A percentile compares a stretch with the other conserved stretches of the same genome.
phyloP scores from a whole-genome alignment of 2,329 filamentous ascomycete genomes.

The Colletotrichum cuscutae region DNA sequence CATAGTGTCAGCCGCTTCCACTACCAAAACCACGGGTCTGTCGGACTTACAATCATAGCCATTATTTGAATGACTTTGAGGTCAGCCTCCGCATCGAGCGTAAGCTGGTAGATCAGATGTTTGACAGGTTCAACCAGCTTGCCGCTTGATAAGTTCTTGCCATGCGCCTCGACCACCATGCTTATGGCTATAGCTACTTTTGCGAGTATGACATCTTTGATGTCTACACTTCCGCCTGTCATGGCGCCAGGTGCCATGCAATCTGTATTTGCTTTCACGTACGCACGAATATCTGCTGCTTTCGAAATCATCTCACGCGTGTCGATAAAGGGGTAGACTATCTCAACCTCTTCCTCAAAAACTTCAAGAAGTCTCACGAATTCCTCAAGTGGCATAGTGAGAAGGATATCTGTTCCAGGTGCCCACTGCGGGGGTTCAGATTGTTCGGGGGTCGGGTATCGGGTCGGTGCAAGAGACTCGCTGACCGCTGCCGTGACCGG shows the following conservation, averaged over 20 bases:
- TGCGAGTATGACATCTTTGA: conserved; percentile 44
- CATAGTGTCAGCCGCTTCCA: neutral
- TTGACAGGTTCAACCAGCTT: conserved; percentile 44
- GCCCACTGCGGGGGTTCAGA: conserved; percentile 10
- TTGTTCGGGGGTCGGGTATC: conserved; percentile 14
- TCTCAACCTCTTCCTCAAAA: conserved; percentile 52
- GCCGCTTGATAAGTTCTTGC: conserved; percentile 41
- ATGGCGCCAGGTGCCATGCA: too few relatives aligned
- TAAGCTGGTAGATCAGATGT: conserved; percentile 22
- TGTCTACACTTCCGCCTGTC: neutral
- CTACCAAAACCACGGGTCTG: too few relatives aligned
- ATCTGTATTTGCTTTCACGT: conserved; percentile 33
- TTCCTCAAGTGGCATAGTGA: conserved; percentile 36
- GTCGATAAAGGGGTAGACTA: conserved; percentile 47
- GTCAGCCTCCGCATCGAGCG: conserved; percentile 41
- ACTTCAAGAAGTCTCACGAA: conserved; percentile 45
- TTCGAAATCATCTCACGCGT: conserved; percentile 40
- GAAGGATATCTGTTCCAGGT: conserved; percentile 19
- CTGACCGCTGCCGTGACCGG: conserved; percentile 30
- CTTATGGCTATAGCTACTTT: conserved; percentile 47
- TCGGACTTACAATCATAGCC: conserved; percentile 41
- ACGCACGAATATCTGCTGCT: conserved; percentile 41
- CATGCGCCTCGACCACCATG: conserved; percentile 45
- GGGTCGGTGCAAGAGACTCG: conserved; percentile 40
- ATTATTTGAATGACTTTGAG: conserved; percentile 46